Conservation (phyloP, 2,329 filamentous ascomycete species). For the Alternaria solani region DNA sequence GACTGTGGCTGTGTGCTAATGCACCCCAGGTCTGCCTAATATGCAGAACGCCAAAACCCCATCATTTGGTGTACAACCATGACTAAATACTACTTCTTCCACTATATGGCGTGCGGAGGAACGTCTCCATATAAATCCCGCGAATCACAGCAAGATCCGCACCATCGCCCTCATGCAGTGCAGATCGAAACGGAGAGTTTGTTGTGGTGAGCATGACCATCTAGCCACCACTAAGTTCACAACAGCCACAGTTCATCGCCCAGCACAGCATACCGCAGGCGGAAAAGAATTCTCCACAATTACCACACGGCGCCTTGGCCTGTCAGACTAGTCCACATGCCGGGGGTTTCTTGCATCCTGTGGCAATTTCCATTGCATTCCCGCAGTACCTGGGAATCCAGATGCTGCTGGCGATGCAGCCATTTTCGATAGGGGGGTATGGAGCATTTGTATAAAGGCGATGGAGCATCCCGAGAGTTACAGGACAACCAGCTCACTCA, state of each 20-base stretch:
- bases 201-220: constrained; percentile 7
- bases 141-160: constrained; percentile 1
- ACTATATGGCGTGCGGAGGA: neutral
- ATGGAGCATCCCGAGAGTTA: neutral
- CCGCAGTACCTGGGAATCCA: neutral
- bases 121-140: neutral
- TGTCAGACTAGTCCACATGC: neutral
- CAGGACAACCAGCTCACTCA: neutral
- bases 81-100: neutral
- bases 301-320: constrained; percentile 14
- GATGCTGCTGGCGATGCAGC: constrained; percentile 3
- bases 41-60: constrained; percentile 5
- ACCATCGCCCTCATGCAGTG: neutral
- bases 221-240: constrained; percentile 11
- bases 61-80: neutral
- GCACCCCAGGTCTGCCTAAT: neutral
- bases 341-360: constrained; percentile 6
- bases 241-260: constrained; percentile 8
- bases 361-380: constrained; percentile 13
- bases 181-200: neutral
- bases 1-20: constrained; percentile 6
- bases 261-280: neutral
- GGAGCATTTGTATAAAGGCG: constrained; percentile 6
- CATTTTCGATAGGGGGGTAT: neutral
- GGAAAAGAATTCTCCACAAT: constrained; percentile 18